phyloP scores from a whole-genome alignment of 2,329 filamentous ascomycete species.

The Ceratocystis huliohia region DNA sequence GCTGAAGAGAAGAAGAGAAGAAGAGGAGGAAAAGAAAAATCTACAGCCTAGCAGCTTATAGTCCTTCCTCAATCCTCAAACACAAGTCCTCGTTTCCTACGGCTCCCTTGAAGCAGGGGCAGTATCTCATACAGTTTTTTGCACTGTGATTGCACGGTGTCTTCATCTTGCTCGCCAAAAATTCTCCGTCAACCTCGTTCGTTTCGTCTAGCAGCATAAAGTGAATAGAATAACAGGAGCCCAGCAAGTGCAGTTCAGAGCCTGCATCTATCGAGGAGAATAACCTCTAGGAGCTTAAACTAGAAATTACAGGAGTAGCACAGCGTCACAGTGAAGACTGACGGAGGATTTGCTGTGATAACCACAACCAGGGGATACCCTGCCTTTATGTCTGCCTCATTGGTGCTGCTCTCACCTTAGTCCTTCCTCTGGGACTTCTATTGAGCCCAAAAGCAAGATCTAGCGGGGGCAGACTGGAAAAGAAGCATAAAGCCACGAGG shows the following conservation, averaged over 20 bases:
- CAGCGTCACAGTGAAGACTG: not conserved
- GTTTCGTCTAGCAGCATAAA: not conserved
- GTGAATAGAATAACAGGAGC: not conserved
- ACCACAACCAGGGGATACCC: not conserved
- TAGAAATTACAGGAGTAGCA: constrained; percentile 5
- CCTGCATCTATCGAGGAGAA: not conserved
- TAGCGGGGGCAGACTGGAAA: too few relatives aligned
- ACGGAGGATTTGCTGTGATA: not conserved
- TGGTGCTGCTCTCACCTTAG: not conserved
- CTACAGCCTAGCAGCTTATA: not conserved
- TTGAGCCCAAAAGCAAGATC: too few relatives aligned
- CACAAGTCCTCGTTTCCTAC: not conserved
- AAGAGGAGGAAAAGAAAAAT: constrained; percentile 7
- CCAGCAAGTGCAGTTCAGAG: not conserved
- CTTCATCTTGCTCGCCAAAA: not conserved
- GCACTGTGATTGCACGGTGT: not conserved
- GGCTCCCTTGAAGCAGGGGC: not conserved
- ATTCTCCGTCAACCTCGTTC: not conserved
- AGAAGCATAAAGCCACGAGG: too few relatives aligned
- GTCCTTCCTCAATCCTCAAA: not conserved
- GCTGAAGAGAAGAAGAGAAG: constrained; percentile 6
- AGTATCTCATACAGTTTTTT: not conserved
- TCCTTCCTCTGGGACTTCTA: not conserved
- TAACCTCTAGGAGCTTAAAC: not conserved
- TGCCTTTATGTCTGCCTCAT: not conserved